Base-by-base conservation (phyloP, 129 eudicot species). In the Silybum marianum region DNA sequence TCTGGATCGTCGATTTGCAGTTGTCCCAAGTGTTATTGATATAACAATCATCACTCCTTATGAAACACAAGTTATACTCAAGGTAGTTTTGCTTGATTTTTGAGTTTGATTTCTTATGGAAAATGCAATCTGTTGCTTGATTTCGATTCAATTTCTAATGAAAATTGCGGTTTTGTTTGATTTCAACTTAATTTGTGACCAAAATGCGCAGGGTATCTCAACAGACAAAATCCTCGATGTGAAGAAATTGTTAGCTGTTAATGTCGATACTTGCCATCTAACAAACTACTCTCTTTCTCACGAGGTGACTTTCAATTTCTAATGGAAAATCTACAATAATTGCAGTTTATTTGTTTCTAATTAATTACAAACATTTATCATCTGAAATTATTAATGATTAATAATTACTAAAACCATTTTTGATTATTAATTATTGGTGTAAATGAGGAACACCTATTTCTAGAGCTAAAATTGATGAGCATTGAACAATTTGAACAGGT, bases 211-310 rank as follows among this genome's bases (percentile, higher is more conserved):
- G 99, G 99, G 98, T 9, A 93, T 96, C 62, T 96, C 99, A 0
- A 93, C 98, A 0, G 99, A 96, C 77, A 96, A 90, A 88, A 90
- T 96, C 72, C 82, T 96, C 23, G 99, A 96, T 86, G 98, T 96
- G 71, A 93, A 83, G 86, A 96, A 89, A 86, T 87, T 96, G 72
- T 82, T 96, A 79, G 92, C 96, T 76, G 90, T 85, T 62, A 89
- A 93, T 86, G 93, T 88, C 63, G 98, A 96, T 75, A 96, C 98
- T 23, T 96, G 99, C 79, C 99, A 96, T 77, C 84, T 96, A 68
- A 96, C 99, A 40, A 88, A 90, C 76, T 96, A 91, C 80, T 91
- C 99, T 36, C 86, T 96, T 14, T 90, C 99, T 19, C 99, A 96
- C 40, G 98, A 93, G 98, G 99, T 93, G 13, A 84, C 38, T 6